Conservation (phyloP, 179 eudicot genomes). For the Silene coronaria region DNA sequence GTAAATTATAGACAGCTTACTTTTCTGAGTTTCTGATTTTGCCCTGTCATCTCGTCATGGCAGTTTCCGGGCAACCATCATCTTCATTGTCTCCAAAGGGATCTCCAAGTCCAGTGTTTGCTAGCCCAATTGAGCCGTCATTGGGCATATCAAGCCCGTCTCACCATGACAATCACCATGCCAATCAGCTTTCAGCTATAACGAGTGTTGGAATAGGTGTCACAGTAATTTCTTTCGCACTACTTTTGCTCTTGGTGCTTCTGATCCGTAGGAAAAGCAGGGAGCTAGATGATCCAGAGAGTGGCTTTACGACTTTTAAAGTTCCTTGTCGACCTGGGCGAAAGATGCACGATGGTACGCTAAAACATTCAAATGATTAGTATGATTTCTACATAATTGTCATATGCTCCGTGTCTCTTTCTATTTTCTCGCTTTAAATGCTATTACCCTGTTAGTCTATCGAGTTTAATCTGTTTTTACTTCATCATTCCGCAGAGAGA, state of each 20-base stretch:
- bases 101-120: conserved; percentile 55
- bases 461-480: not conserved
- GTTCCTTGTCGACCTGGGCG: conserved; percentile 42
- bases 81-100: conserved; percentile 48
- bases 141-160: conserved; percentile 38
- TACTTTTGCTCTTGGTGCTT: conserved; percentile 49
- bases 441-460: not conserved
- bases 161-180: conserved; percentile 36
- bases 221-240: conserved; percentile 49
- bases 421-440: not conserved
- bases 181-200: conserved; percentile 51
- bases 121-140: conserved; percentile 59
- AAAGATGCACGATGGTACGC: conserved; percentile 65
- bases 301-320: conserved; percentile 34
- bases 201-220: conserved; percentile 65
- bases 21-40: conserved; percentile 7
- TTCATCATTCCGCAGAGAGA: not conserved
- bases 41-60: conserved; percentile 16
- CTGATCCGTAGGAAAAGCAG: conserved; percentile 61
- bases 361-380: not conserved
- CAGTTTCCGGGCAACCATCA: conserved; percentile 45
- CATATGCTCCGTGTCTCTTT: not conserved
- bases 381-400: not conserved
- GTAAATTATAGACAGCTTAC: not conserved
- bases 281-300: conserved; percentile 58